Evolutionary conservation across 2,329 filamentous ascomycete species (phyloP), one percentile per base, ranked within the genome.

Genomic region (Sclerotinia nivalis): DNA sequence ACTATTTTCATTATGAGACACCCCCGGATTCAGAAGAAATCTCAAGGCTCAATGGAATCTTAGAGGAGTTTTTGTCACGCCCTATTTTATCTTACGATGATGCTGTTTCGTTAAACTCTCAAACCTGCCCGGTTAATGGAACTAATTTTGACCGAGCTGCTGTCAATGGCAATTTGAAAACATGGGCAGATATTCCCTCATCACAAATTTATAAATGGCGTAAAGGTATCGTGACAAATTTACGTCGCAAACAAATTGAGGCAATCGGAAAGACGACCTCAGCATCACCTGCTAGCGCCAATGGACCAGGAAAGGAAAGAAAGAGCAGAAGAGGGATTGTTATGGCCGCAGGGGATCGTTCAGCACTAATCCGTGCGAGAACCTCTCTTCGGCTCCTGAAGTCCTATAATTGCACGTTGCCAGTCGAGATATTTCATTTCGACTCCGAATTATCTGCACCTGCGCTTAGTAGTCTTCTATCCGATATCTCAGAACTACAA

Each of bases 391-490:
- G 70, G 12, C 64, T 74, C 18, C 47, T 74, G 45, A 69, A 65
- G 47, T 74, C 73, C 1, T 74, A 74, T 45, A 74, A 73, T 47
- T 74, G 71, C 62, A 73, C 72, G 15, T 72, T 74, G 12, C 72
- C 72, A 2, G 58, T 74, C 13, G 73, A 74, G 34, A 74, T 74
- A 56, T 74, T 74, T 49, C 72, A 74, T 54, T 74, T 74, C 43
- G 47, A 65, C 15, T 68, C 61, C 40, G 73, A 74, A 54, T 65
- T 74, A 13, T 66, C 71, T 18, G 56, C 25, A 40, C 47, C 61
- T 9, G 47, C 47, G 6, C 47, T 52, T 15, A 1, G 2, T 18
- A 40, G 31, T 43, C n/a, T 65, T 28, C 47, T 65, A 9, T 65
- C 61, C 8, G 61, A 65, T 52, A 9, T 65, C 10, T 52, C 34